These are phyloP conservation scores for Diospyros lotus DNA, from an alignment of 148 eudicot species.

Conservation along the genomic window DNA sequence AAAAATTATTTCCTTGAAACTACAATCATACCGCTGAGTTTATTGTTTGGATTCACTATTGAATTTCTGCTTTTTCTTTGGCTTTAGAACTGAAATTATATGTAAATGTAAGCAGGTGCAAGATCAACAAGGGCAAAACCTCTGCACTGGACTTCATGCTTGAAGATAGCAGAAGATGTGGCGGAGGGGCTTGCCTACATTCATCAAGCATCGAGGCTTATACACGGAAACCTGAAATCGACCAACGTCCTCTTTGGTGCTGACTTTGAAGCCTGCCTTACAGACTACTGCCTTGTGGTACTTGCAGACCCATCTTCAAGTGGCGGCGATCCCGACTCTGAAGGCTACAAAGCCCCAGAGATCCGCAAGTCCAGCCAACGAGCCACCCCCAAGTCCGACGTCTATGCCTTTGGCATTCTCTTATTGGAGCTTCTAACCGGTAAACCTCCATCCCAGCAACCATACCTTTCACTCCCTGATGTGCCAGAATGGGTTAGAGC, in stretches of 20 bases:
- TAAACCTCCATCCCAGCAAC: constrained; percentile 79
- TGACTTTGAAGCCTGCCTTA: constrained; percentile 85
- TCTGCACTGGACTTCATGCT: constrained; percentile 92
- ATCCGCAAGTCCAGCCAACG: constrained; percentile 42
- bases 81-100: background rate
- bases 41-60: too few relatives aligned
- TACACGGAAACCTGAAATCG: constrained; percentile 82
- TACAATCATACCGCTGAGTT: too few relatives aligned
- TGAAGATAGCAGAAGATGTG: constrained; percentile 89
- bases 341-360: constrained; percentile 74
- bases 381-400: constrained; percentile 67
- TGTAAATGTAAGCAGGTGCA: constrained; percentile 43
- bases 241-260: constrained; percentile 78
- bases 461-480: constrained; percentile 68
- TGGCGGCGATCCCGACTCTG: constrained; percentile 49
- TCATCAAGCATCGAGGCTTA: constrained; percentile 72
- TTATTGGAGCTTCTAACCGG: constrained; percentile 79
- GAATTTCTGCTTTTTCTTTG: background rate
- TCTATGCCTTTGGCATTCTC: constrained; percentile 75
- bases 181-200: constrained; percentile 89
- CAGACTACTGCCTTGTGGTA: constrained; percentile 60
- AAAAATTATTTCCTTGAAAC: too few relatives aligned
- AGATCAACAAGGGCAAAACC: constrained; percentile 88
- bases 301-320: constrained; percentile 40
- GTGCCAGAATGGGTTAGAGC: constrained; percentile 83